These are phyloP conservation scores for Vachellia collinsii DNA, from an alignment of 306 rosid genomes.

Conservation along the genomic window DNA sequence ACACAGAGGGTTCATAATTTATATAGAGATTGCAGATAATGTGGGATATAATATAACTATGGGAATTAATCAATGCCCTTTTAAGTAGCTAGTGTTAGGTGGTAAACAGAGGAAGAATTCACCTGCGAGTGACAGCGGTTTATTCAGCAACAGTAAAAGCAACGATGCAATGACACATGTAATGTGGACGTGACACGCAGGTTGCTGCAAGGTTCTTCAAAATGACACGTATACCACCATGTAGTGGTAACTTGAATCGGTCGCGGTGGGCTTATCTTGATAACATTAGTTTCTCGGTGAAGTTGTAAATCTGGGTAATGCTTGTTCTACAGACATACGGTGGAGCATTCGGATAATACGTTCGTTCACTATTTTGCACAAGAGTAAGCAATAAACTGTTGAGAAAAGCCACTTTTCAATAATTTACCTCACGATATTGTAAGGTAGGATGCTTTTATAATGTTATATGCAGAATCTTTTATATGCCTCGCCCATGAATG, in stretches of 20 bases:
- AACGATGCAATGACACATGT: constrained; percentile 36
- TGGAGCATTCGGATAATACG: background rate
- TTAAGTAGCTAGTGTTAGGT: background rate
- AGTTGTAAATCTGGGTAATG: background rate
- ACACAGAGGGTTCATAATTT: constrained; percentile 19
- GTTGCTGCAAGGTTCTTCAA: background rate
- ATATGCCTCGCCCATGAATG: background rate
- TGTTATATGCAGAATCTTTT: too few relatives aligned
- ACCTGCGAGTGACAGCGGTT: constrained; percentile 40
- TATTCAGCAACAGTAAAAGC: constrained; percentile 19
- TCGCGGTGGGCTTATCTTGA: background rate
- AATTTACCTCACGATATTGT: background rate
- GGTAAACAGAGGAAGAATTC: background rate
- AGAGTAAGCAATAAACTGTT: background rate
- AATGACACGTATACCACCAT: constrained; percentile 29
- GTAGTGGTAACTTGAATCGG: background rate
- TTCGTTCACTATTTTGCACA: background rate
- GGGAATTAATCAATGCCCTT: background rate
- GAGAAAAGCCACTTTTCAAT: background rate
- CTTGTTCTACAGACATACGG: background rate
- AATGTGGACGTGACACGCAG: constrained; percentile 39
- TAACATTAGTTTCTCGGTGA: background rate
- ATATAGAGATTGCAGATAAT: constrained; percentile 14
- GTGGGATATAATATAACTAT: background rate
- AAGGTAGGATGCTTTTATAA: too few relatives aligned